Base-by-base conservation (phyloP, 73 alveolate species). In the Blepharisma japonicum region DNA sequence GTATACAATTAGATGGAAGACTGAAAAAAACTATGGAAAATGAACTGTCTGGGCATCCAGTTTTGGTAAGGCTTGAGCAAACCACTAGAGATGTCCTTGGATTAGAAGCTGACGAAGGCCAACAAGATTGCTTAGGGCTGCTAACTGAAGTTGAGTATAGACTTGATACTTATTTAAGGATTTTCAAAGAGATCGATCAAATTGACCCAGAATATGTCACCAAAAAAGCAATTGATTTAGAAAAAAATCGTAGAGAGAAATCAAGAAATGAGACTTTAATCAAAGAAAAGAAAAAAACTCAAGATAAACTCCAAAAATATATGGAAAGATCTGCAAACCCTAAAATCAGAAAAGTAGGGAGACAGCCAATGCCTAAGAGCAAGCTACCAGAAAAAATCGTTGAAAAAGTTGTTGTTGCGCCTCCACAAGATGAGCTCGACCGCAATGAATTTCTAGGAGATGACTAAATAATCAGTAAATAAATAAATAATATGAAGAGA, bases 401-500 rank as follows among this genome's bases (percentile, higher is more conserved):
- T 14, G 46, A 70, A 70, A 70, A 70, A 25, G 11, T 11, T 0
- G 66, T 39, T 9, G 61, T 70, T 0, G 61, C 23, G 27, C 11
- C 80, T 14, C 80, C 80, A 18, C 80, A 9, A 45, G 80, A 70
- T 2, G 66, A 70, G n/a, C 11, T 7, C 0, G 56, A 70, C 27
- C 25, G 80, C n/a, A 45, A 21, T 18, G 80, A 70, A 70, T 70
- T 70, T 45, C 5, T 70, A 45, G 80, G 27, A 47, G 80, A 70
- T 45, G 66, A 70, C 42, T 32, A 32, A 32, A 32, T 32, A 32
- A 32, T 32, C 42, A 32, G 42, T 32, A 32, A 32, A 32, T 32
- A 32, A 32, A 32, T 32, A 32, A 32, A 32, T 32, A 32, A 32
- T 32, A 61, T 61, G 74, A n/a, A 61, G 46, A 61, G 46, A 61